Base-by-base conservation (phyloP, 257 asterid species). In the Ligustrum vulgare region DNA sequence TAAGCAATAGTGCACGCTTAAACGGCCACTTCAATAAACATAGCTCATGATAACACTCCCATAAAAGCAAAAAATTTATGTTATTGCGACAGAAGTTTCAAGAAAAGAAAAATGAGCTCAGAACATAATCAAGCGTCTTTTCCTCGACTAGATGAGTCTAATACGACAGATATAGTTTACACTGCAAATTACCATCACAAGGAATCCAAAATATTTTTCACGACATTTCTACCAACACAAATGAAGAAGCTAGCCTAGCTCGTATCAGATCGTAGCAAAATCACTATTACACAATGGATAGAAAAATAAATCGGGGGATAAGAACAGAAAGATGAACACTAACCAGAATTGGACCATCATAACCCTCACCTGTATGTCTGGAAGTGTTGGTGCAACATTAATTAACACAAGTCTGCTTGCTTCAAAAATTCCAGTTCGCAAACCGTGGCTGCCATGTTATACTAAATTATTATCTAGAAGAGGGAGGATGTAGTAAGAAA, bases 381-480 rank as follows among this genome's bases (percentile, higher is more conserved):
- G 97, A 84, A 91, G 94, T 18, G 88, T 87, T 33, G 99, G 99
- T 70, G 99, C 99, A 82, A 93, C 74, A 82, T 88, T 91, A 74
- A 95, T 82, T 88, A 95, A 81, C 73, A 95, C 84, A 81, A 93
- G 93, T 87, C 85, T 95, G 96, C 94, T 91, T 72, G 94, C 98
- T 90, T 95, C 99, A 56, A 90, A 86, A 67, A 95, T 89, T 84
- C 99, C 99, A 37, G 98, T 95, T 80, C 99, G 87, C 80, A 95
- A 85, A 63, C 99, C 99, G 78, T 95, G 99, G 80, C 98, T 95
- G 93, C 78, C 76, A 35, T 22, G 78, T 72, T 64, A 60, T 25
- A 63, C 72, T 31, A 49, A 74, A 47, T 71, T 75, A 71, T 72
- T 35, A 70, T 72, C 10, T 35, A 3, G 16, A 58, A 22, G 49